Percentiles rank a stretch among this genome's conserved stretches.
These are phyloP conservation scores for Lasiosphaeria ovina DNA, from an alignment of 495 filamentous ascomycete genomes.

Conservation along the genomic window DNA sequence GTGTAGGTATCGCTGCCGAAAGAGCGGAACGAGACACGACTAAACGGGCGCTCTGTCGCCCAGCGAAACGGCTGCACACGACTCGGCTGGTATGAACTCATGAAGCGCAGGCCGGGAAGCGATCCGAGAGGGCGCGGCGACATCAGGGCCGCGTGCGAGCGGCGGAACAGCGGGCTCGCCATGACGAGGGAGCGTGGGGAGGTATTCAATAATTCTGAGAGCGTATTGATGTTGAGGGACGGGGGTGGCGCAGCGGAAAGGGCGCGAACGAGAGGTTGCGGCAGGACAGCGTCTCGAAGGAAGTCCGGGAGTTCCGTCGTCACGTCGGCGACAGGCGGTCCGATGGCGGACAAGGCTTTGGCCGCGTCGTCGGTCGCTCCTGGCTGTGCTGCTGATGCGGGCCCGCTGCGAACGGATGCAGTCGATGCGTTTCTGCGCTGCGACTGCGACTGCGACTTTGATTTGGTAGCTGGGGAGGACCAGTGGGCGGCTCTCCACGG, in stretches of 20 bases:
- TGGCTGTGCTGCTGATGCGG: conserved; percentile 1
- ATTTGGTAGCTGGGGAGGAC: conserved; percentile 8
- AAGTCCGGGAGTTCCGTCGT: conserved; percentile 42
- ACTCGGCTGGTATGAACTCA: conserved; percentile 30
- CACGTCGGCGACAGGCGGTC: not conserved
- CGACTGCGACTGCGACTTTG: conserved; percentile 10
- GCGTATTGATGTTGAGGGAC: conserved; percentile 24
- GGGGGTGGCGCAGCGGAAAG: conserved; percentile 12
- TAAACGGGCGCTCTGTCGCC: conserved; percentile 9
- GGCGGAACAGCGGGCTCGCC: conserved; percentile 37
- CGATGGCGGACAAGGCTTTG: conserved; percentile 7
- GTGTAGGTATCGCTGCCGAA: conserved; percentile 36
- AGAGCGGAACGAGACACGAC: conserved; percentile 28
- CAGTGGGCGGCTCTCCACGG: conserved; percentile 38
- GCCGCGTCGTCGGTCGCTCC: conserved; percentile 10
- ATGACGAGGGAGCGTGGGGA: conserved; percentile 31
- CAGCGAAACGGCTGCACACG: conserved; percentile 20
- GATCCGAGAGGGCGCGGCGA: conserved; percentile 22
- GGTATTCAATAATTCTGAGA: conserved; percentile 29
- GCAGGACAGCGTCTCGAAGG: conserved; percentile 28
- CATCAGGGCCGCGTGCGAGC: conserved; percentile 25
- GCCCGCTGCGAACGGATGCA: not conserved
- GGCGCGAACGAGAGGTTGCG: conserved; percentile 20
- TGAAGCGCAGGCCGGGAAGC: conserved; percentile 23
- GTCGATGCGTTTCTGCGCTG: conserved; percentile 5